These are phyloP conservation scores for Hypoxylon subgilvum DNA, from an alignment of 495 filamentous ascomycete species.

Conservation along the genomic window DNA sequence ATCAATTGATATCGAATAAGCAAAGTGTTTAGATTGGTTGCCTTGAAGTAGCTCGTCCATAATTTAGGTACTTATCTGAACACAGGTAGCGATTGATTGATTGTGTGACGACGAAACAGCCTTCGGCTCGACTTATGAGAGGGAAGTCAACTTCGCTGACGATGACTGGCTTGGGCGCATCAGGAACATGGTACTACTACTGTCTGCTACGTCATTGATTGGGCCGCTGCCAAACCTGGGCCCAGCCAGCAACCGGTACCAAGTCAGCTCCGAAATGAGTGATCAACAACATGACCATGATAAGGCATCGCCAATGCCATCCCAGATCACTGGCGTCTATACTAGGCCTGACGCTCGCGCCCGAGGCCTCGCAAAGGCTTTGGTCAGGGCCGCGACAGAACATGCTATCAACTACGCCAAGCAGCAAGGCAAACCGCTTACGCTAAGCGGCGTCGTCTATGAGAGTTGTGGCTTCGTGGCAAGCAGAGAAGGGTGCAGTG, in stretches of 20 bases:
- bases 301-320: constrained; percentile 23
- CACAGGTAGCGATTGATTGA: no score
- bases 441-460: constrained; percentile 48
- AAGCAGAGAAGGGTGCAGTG: constrained; percentile 35
- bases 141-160: constrained; percentile 50
- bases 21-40: constrained; percentile 44
- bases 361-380: constrained; percentile 48
- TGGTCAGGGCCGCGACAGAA: constrained; percentile 48
- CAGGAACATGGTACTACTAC: no score
- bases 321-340: constrained; percentile 55
- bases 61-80: no score
- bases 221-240: constrained; percentile 30
- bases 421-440: constrained; percentile 23
- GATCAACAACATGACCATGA: constrained; percentile 15
- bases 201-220: constrained; percentile 36
- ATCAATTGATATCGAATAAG: no score
- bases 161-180: constrained; percentile 53
- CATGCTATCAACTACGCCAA: constrained; percentile 39
- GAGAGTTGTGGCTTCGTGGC: constrained; percentile 53
- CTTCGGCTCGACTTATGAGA: constrained; percentile 58
- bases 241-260: constrained; percentile 37
- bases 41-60: no score
- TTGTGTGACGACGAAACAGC: constrained; percentile 16
- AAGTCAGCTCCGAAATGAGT: constrained; percentile 24
- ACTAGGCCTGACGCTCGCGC: constrained; percentile 51